phyloP scores from a whole-genome alignment of 441 rosid genomes.

The Populus tomentosa region DNA sequence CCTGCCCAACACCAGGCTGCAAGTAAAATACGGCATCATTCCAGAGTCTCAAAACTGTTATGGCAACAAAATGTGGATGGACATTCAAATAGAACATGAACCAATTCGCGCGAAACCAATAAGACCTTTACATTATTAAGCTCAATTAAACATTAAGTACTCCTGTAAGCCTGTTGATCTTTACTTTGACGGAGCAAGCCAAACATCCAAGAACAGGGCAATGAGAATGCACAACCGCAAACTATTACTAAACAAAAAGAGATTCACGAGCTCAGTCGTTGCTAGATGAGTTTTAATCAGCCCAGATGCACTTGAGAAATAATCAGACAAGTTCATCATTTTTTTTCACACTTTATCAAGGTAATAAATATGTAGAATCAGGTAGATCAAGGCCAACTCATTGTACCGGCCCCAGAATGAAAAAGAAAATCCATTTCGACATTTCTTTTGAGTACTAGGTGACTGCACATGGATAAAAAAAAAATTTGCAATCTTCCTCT shows the following conservation, averaged over 20 bases:
- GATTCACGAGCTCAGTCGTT: neutral
- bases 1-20: slow-evolving; percentile 1
- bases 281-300: neutral
- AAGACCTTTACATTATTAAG: neutral
- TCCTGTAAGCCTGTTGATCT: neutral
- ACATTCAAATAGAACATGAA: neutral
- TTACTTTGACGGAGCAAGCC: neutral
- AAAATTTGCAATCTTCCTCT: neutral
- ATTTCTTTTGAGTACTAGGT: neutral
- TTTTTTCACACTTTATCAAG: neutral
- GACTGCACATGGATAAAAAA: too few species aligned
- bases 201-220: neutral
- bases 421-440: neutral
- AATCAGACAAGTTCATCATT: neutral
- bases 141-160: neutral
- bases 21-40: neutral
- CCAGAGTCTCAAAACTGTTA: neutral
- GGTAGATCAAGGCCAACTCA: too few species aligned
- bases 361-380: too few species aligned
- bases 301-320: neutral
- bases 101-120: neutral
- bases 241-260: neutral
- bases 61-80: neutral
- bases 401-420: too few species aligned
- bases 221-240: neutral